Conservation (phyloP, 176 grass and related monocot species). For the Oryza brachyantha region DNA sequence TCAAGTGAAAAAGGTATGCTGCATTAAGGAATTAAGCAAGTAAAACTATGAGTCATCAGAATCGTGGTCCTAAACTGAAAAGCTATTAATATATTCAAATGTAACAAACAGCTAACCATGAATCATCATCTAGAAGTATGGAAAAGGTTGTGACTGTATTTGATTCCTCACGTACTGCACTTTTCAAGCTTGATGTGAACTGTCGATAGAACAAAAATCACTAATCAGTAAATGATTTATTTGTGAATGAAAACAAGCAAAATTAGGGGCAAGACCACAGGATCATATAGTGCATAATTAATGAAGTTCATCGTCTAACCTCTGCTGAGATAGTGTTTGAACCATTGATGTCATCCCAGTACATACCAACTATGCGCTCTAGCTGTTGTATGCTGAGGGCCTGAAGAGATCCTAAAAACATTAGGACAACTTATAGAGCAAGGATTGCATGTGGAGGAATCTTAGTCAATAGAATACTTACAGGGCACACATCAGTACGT, state of each 20-base stretch:
- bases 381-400: slow-evolving; percentile 81
- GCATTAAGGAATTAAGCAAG: slow-evolving; percentile 37
- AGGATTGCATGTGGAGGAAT: slow-evolving; percentile 15
- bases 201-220: slow-evolving; percentile 16
- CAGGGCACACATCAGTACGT: slow-evolving; percentile 75
- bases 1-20: slow-evolving; percentile 87
- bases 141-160: slow-evolving; percentile 53
- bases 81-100: not conserved
- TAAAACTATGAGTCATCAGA: slow-evolving; percentile 20
- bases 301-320: slow-evolving; percentile 43
- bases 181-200: slow-evolving; percentile 70
- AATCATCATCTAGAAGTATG: slow-evolving; percentile 76
- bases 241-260: slow-evolving; percentile 20
- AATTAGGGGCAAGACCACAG: not conserved
- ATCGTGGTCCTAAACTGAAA: slow-evolving; percentile 6
- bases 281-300: slow-evolving; percentile 5
- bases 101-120: slow-evolving; percentile 41
- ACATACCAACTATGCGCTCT: slow-evolving; percentile 81
- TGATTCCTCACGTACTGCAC: slow-evolving; percentile 53
- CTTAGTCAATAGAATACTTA: slow-evolving; percentile 44
- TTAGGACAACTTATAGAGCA: slow-evolving; percentile 4
- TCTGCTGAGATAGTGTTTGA: slow-evolving; percentile 79
- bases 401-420: slow-evolving; percentile 51
- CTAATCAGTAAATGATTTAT: slow-evolving; percentile 1
- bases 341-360: slow-evolving; percentile 93